These are phyloP conservation scores for Candida arabinofermentans DNA, from an alignment of 805 yeast genomes.

Conservation along the genomic window DNA sequence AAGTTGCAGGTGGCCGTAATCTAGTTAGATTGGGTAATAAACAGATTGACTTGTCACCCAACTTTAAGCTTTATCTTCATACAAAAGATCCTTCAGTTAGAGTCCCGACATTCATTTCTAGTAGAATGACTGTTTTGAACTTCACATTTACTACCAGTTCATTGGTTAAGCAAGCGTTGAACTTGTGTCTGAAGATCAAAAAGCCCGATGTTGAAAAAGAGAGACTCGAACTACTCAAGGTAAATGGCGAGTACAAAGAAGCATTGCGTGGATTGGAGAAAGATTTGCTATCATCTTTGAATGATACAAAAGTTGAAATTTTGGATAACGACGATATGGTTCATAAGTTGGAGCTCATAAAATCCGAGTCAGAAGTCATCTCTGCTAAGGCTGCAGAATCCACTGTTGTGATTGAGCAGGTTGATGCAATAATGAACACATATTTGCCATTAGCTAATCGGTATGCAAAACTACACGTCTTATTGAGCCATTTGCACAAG, in stretches of 20 bases:
- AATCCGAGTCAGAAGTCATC: slow-evolving; percentile 55
- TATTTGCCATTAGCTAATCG: slow-evolving; percentile 55
- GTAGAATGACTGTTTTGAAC: slow-evolving; percentile 62
- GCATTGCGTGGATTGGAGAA: slow-evolving; percentile 54
- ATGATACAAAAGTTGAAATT: slow-evolving; percentile 54
- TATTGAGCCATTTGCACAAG: slow-evolving; percentile 39
- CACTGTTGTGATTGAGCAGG: slow-evolving; percentile 46
- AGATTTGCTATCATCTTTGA: slow-evolving; percentile 53
- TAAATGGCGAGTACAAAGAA: slow-evolving; percentile 57
- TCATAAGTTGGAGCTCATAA: slow-evolving; percentile 58
- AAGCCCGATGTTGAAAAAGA: slow-evolving; percentile 65
- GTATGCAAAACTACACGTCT: slow-evolving; percentile 45
- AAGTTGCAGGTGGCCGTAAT: slow-evolving; percentile 64
- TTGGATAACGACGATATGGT: slow-evolving; percentile 64
- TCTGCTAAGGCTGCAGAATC: slow-evolving; percentile 53
- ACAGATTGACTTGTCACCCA: slow-evolving; percentile 62
- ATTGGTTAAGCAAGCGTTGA: slow-evolving; percentile 58
- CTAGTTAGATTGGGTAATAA: slow-evolving; percentile 58
- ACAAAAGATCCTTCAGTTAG: slow-evolving; percentile 51
- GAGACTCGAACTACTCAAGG: slow-evolving; percentile 47
- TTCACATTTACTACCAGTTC: slow-evolving; percentile 70
- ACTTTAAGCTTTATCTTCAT: slow-evolving; percentile 57
- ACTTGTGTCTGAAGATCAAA: slow-evolving; percentile 47
- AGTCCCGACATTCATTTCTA: slow-evolving; percentile 51
- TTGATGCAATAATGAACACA: slow-evolving; percentile 43